These are phyloP conservation scores for Quercus berberidifolia DNA, from an alignment of 306 rosid species.

Conservation along the genomic window DNA sequence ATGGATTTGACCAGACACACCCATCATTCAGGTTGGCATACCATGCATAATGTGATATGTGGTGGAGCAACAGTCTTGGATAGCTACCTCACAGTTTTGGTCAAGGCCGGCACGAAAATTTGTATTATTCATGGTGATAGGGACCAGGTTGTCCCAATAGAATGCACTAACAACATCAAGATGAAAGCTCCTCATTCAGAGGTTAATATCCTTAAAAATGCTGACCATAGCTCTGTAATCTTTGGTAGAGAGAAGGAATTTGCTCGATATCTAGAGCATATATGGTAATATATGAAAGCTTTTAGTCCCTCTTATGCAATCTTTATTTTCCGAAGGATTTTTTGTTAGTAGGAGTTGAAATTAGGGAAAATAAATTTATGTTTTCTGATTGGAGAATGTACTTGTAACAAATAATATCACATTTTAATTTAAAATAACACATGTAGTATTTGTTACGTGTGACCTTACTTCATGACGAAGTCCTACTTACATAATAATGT, in stretches of 20 bases:
- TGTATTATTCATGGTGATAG: slow-evolving; percentile 59
- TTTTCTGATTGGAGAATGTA: too few relatives aligned
- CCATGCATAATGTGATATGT: slow-evolving; percentile 88
- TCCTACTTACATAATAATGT: too few relatives aligned
- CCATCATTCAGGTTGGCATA: slow-evolving; percentile 87
- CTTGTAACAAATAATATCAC: too few relatives aligned
- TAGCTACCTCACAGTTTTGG: slow-evolving; percentile 40
- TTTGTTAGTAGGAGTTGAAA: too few relatives aligned
- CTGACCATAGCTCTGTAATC: slow-evolving; percentile 49
- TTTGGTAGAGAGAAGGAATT: slow-evolving; percentile 62
- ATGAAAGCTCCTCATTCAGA: slow-evolving; percentile 48
- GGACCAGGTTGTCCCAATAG: slow-evolving; percentile 53
- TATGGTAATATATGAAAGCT: slow-evolving; percentile 27
- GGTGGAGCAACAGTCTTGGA: slow-evolving; percentile 61
- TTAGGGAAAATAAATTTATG: too few relatives aligned
- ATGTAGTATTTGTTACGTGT: too few relatives aligned
- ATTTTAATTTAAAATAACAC: too few relatives aligned
- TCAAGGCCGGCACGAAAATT: slow-evolving; percentile 43
- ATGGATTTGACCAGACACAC: slow-evolving; percentile 70
- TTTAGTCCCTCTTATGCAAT: too few relatives aligned
- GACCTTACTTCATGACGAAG: too few relatives aligned
- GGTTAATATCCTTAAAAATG: slow-evolving; percentile 46
- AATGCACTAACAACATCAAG: slow-evolving; percentile 49
- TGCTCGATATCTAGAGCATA: slow-evolving; percentile 29
- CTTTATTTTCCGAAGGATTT: too few relatives aligned